A percentile compares a stretch with the other conserved stretches of the same genome.
These are phyloP conservation scores for Entonaema liquescens DNA, from an alignment of 495 filamentous ascomycete genomes.

Conservation along the genomic window DNA sequence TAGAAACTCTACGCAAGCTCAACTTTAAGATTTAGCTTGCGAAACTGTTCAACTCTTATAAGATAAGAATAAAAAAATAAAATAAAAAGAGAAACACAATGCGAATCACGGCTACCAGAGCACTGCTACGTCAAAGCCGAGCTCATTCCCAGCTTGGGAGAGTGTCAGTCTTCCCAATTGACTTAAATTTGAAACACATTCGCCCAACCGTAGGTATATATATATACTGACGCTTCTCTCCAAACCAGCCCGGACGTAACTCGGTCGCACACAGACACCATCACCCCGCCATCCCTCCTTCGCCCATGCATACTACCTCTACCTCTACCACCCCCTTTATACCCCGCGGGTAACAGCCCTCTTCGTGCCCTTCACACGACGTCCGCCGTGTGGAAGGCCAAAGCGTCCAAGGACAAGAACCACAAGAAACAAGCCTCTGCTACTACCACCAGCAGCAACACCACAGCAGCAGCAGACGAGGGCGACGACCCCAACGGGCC, in stretches of 20 bases:
- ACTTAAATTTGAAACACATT: not conserved
- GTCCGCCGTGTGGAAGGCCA: not conserved
- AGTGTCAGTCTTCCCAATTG: slow-evolving; percentile 38
- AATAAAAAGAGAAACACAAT: not conserved
- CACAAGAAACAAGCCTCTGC: not conserved
- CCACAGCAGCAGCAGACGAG: not conserved
- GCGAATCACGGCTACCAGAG: slow-evolving; percentile 23
- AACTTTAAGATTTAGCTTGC: slow-evolving; percentile 19
- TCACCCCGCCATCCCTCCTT: not conserved
- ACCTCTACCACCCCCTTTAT: not conserved
- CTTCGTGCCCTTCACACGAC: slow-evolving; percentile 3
- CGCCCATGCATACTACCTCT: not conserved
- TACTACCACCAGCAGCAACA: not conserved
- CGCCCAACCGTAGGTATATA: not conserved
- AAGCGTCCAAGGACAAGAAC: not conserved
- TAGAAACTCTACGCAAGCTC: not conserved
- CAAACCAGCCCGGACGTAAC: slow-evolving; percentile 29
- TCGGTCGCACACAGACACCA: not conserved
- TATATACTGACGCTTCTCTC: not conserved
- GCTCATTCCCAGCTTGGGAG: slow-evolving; percentile 17
- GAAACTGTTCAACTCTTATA: not conserved
- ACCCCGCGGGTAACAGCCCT: not conserved
- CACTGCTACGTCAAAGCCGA: slow-evolving; percentile 27
- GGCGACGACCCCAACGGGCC: slow-evolving; percentile 27
- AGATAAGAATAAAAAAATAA: not conserved